These are phyloP conservation scores for Straminergon stramineum DNA, from an alignment of 225 moss, liverwort and hornwort species.

Conservation along the genomic window DNA sequence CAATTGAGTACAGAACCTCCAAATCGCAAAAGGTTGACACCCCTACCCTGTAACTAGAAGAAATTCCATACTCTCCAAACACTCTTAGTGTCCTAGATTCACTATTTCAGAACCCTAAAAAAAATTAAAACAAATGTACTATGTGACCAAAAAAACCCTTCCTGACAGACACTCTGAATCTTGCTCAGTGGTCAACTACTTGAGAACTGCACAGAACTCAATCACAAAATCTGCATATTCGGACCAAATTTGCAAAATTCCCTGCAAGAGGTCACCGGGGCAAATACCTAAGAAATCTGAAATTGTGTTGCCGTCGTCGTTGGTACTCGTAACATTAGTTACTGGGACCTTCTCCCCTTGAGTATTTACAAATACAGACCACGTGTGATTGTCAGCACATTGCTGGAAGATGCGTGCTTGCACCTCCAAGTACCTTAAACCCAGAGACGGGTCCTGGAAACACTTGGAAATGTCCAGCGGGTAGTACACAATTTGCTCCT, in stretches of 20 bases:
- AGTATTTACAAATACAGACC: conserved; percentile 30
- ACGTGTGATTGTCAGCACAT: conserved; percentile 19
- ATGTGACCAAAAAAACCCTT: too few relatives aligned
- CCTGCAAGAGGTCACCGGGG: background rate
- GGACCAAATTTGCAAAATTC: background rate
- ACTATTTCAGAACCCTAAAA: background rate
- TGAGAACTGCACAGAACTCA: background rate
- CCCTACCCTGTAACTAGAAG: background rate
- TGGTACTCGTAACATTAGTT: background rate
- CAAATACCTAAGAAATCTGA: conserved; percentile 16
- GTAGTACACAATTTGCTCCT: conserved; percentile 10
- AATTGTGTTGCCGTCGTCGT: background rate
- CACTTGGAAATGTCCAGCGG: conserved; percentile 21
- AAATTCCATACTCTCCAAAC: background rate
- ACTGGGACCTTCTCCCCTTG: conserved; percentile 1
- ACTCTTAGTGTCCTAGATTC: background rate
- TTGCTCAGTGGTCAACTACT: background rate
- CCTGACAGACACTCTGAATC: background rate
- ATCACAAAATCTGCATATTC: background rate
- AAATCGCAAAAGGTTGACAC: background rate
- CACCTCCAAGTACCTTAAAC: conserved; percentile 13
- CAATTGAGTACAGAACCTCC: background rate
- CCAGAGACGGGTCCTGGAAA: background rate
- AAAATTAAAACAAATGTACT: too few relatives aligned
- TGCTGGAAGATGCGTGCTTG: conserved; percentile 19